Base-by-base conservation (phyloP, 208 protist genomes). In the Leishmania turanica region DNA sequence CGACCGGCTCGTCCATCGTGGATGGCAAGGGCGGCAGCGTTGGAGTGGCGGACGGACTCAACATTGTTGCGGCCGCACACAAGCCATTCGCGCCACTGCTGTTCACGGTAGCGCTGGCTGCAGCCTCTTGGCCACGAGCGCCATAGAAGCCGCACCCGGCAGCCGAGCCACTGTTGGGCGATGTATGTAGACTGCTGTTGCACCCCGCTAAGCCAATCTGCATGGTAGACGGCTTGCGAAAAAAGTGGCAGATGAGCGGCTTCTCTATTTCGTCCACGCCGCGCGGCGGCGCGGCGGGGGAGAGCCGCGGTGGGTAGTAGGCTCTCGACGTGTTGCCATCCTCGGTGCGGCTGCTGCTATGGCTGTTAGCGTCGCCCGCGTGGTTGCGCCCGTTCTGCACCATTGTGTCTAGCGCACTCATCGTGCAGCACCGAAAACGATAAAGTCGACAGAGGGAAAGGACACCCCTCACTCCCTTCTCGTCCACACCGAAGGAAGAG, bases 211-310 rank as follows among this genome's bases (percentile, higher is more conserved):
- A 65, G 58, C 53, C 3, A 31, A 4, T 53, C 8, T n/a, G 75
- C 40, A 54, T 24, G 73, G 73, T 9, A 7, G n/a, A 2, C 15
- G 2, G 19, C 53, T 69, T 69, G 3, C 80, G 81, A 37, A 88
- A 85, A 47, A 81, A 78, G 81, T 64, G 62, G 74, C 80, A 88
- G 60, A 86, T 79, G 56, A 88, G 81, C 34, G 81, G 78, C 81
- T 85, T 88, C 66, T 74, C 74, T 13, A 77, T 62, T 34, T 81
- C 81, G 31, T 85, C 76, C 3, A 27, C 34, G 5, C 54, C 19
- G 58, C 31, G 76, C 40, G 45, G 71, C 58, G 77, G 34, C 27
- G 40, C 8, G 8, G 81, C 45, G 1, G 75, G 8, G 24, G 62
- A 2, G 54, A 56, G 49, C 15, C n/a, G 71, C 3, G 51, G 13